Conservation (phyloP, 331 rosid genomes). For the Malus hybrid region DNA sequence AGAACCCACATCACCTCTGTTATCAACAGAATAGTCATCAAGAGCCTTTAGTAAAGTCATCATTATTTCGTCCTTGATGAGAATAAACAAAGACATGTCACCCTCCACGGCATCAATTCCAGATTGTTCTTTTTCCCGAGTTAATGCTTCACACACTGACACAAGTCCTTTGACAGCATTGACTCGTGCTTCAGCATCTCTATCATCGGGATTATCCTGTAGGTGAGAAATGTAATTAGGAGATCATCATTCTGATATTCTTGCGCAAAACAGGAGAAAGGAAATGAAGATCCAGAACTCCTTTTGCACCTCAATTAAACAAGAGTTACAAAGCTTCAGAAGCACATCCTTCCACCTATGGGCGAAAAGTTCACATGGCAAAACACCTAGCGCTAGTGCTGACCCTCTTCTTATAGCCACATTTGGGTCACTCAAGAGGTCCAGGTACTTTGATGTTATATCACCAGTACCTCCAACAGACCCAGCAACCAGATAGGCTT, state of each 20-base stretch:
- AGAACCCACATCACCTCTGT: slow-evolving; percentile 98
- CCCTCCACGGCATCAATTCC: slow-evolving; percentile 29
- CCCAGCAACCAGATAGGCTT: slow-evolving; percentile 47
- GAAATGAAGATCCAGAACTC: slow-evolving; percentile 10
- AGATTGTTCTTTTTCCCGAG: slow-evolving; percentile 33
- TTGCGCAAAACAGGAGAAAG: slow-evolving; percentile 10
- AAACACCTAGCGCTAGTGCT: slow-evolving; percentile 74
- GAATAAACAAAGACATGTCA: slow-evolving; percentile 40
- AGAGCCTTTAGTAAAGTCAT: slow-evolving; percentile 63
- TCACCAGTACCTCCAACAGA: slow-evolving; percentile 41
- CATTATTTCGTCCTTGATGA: slow-evolving; percentile 77
- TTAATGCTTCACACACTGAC: slow-evolving; percentile 73
- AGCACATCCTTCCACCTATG: slow-evolving; percentile 76
- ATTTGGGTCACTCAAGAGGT: slow-evolving; percentile 73
- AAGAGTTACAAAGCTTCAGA: slow-evolving; percentile 63
- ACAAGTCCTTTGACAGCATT: slow-evolving; percentile 88
- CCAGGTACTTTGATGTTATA: slow-evolving; percentile 57
- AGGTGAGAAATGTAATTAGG: slow-evolving; percentile 2
- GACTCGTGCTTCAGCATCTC: slow-evolving; percentile 93
- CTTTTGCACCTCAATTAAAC: slow-evolving; percentile 65
- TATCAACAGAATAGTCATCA: slow-evolving; percentile 91
- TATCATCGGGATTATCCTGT: slow-evolving; percentile 82
- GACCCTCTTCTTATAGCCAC: slow-evolving; percentile 95
- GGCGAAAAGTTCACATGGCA: slow-evolving; percentile 62
- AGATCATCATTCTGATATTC: background rate